Evolutionary conservation across 208 protist species (phyloP), one percentile per base, ranked within the genome.

Genomic region (Endotrypanum monterogeii): DNA sequence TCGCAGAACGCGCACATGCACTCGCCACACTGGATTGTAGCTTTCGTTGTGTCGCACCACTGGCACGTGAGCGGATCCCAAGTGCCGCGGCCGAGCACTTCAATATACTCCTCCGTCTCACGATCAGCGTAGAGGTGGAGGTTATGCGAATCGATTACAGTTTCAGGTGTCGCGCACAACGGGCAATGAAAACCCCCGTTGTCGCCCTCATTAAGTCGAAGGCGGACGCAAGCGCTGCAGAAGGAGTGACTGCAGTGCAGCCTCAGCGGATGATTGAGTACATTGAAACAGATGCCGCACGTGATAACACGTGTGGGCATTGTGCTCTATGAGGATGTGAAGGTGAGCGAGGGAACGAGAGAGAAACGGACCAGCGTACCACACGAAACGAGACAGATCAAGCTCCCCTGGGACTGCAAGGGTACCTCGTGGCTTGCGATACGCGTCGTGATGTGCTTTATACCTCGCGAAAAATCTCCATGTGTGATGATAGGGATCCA

Each of bases 231-330:
- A 18, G 65, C 76, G 1, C 61, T 55, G 60, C 89, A 94, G 65
- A 89, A 94, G 62, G 73, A 79, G 76, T 96, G 83, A 14, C 72
- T 44, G 75, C 91, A 96, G 0, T 78, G 68, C 20, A 96, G 74
- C 7, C 84, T 89, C 18, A 93, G 55, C 11, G 91, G 89, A 3
- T 82, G 48, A 0, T 76, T 69, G 37, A 96, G 48, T 54, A 89
- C 76, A 35, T 90, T 83, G 80, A 94, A 96, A 82, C 91, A 96
- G 1, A 89, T 61, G 18, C 89, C 89, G 63, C 91, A 96, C 5
- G 88, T 94, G 56, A 96, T 90, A 9, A 77, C 57, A 20, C 44
- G 68, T 20, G 82, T 39, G 25, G 78, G 52, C 55, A 62, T 71
- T 9, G 30, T 77, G 25, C 12, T 48, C 11, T 30, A 35, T 32